Evolutionary conservation across 169 alveolate genomes (phyloP).

Genomic region (Sarcocystis neurona): DNA sequence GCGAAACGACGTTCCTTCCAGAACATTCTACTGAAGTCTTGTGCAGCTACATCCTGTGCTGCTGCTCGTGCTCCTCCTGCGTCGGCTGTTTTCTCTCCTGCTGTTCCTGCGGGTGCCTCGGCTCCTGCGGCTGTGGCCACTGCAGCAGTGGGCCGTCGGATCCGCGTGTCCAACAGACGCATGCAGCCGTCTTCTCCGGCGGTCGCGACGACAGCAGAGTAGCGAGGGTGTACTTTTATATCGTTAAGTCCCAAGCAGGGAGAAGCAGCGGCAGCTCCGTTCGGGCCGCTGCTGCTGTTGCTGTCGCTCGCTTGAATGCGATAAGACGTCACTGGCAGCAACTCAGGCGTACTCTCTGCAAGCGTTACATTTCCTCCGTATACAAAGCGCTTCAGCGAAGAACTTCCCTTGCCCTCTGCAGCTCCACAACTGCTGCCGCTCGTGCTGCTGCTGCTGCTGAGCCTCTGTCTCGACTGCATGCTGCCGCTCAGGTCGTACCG

Average conservation of each 20-base stretch:
- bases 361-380: slow-evolving; percentile 30
- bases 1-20: neutral
- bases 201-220: slow-evolving; percentile 26
- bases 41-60: too few relatives aligned
- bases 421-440: slow-evolving; percentile 20
- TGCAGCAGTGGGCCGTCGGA: slow-evolving; percentile 6
- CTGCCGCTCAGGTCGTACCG: slow-evolving; percentile 42
- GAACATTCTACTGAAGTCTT: too few relatives aligned
- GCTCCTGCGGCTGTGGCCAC: neutral
- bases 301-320: slow-evolving; percentile 5
- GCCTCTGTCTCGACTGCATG: neutral
- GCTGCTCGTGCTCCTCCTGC: neutral
- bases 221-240: slow-evolving; percentile 25
- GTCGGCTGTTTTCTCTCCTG: neutral
- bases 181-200: slow-evolving; percentile 51
- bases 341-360: slow-evolving; percentile 34
- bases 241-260: neutral
- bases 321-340: neutral
- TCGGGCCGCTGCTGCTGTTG: too few relatives aligned
- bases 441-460: neutral
- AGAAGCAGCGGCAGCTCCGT: neutral
- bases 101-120: neutral
- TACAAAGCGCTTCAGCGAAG: neutral
- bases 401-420: slow-evolving; percentile 17
- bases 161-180: slow-evolving; percentile 48